Conservation (phyloP, 2,329 filamentous ascomycete genomes). For the Dryadomyces quercivorus region DNA sequence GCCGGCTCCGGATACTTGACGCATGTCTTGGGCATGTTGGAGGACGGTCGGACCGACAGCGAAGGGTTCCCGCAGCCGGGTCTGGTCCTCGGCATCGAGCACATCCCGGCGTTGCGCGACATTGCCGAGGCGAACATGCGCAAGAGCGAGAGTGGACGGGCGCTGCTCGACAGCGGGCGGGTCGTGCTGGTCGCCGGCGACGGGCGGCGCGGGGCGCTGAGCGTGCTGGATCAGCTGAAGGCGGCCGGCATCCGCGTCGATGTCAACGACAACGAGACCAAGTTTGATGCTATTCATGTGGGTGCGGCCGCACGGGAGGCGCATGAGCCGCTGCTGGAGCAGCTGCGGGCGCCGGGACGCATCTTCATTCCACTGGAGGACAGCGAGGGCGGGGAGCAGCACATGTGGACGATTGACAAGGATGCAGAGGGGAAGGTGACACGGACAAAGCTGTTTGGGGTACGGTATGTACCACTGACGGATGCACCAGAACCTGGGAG, state of each 20-base stretch:
- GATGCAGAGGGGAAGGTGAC: slow-evolving; percentile 48
- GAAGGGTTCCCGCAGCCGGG: slow-evolving; percentile 11
- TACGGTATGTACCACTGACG: slow-evolving; percentile 50
- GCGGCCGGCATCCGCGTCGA: slow-evolving; percentile 25
- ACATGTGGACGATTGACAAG: slow-evolving; percentile 67
- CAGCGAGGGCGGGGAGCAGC: slow-evolving; percentile 30
- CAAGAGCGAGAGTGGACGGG: slow-evolving; percentile 45
- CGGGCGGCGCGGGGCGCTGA: slow-evolving; percentile 45
- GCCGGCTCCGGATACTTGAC: slow-evolving; percentile 76
- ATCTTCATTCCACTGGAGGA: slow-evolving; percentile 69
- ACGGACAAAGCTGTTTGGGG: slow-evolving; percentile 53
- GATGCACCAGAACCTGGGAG: background rate
- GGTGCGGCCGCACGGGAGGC: slow-evolving; percentile 71
- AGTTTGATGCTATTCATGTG: slow-evolving; percentile 92
- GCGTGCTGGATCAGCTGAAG: background rate
- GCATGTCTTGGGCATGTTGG: slow-evolving; percentile 72
- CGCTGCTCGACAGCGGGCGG: slow-evolving; percentile 48
- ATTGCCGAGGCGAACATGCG: slow-evolving; percentile 53
- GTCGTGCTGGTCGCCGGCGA: slow-evolving; percentile 68
- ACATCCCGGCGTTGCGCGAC: slow-evolving; percentile 52
- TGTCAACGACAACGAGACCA: slow-evolving; percentile 33
- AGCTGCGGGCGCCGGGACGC: slow-evolving; percentile 67
- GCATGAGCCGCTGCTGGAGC: slow-evolving; percentile 60
- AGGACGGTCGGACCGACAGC: slow-evolving; percentile 24
- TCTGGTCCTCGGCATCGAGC: slow-evolving; percentile 60